Percentiles rank a stretch among this genome's conserved stretches.
phyloP scores from a whole-genome alignment of 306 rosid species.

The Cicer cuneatum region DNA sequence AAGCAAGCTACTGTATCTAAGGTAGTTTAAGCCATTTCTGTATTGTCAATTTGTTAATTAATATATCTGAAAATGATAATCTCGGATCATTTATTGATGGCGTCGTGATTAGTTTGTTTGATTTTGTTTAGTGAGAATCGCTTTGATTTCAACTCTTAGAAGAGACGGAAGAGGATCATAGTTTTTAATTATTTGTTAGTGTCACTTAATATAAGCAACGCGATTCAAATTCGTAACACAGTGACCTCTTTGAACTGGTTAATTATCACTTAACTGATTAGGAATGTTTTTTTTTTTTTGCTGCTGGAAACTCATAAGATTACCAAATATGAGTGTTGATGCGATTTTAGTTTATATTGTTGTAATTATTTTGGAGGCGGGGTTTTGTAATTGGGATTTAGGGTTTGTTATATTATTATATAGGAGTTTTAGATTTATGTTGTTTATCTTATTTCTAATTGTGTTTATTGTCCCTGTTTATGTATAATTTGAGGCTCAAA shows the following conservation, averaged over 20 bases:
- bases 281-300: background rate
- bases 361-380: background rate
- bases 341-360: background rate
- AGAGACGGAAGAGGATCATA: background rate
- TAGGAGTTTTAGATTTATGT: background rate
- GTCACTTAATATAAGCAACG: background rate
- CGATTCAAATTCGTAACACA: background rate
- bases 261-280: background rate
- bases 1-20: slow-evolving; percentile 58
- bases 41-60: background rate
- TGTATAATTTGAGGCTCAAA: background rate
- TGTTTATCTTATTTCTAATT: slow-evolving; percentile 12
- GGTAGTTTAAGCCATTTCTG: slow-evolving; percentile 44
- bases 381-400: slow-evolving; percentile 22
- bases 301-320: background rate
- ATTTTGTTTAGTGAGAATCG: background rate
- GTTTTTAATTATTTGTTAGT: background rate
- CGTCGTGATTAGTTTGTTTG: background rate
- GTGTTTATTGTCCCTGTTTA: background rate
- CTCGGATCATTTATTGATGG: background rate
- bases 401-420: background rate
- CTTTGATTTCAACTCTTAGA: background rate
- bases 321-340: slow-evolving; percentile 1
- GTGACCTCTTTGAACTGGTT: background rate
- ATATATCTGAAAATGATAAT: background rate